phyloP scores from a whole-genome alignment of 2,329 filamentous ascomycete species.

The Pyrenochaeta sp. region DNA sequence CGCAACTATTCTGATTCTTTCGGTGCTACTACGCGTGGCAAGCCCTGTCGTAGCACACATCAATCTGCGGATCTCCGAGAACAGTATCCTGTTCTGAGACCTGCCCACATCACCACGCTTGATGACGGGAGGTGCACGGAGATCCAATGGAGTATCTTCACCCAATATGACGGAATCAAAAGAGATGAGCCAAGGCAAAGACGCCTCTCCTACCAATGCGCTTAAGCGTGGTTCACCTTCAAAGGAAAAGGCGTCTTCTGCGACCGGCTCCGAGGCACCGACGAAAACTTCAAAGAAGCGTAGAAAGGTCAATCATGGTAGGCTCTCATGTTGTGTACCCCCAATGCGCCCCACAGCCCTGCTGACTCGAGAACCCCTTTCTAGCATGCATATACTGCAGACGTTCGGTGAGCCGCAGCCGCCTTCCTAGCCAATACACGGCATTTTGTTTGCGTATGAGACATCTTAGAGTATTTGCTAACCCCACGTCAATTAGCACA shows the following conservation, averaged over 20 bases:
- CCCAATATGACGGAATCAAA: constrained; percentile 44
- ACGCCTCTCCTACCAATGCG: constrained; percentile 32
- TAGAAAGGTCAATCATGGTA: constrained; percentile 63
- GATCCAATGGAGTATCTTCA: constrained; percentile 48
- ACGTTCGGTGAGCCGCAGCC: constrained; percentile 56
- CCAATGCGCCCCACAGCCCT: constrained; percentile 27
- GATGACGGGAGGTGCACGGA: constrained; percentile 49
- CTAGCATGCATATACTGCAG: constrained; percentile 62
- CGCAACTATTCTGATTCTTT: constrained; percentile 27
- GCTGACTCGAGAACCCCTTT: constrained; percentile 38
- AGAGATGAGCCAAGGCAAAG: constrained; percentile 40
- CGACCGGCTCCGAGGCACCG: constrained; percentile 39
- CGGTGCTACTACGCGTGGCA: constrained; percentile 29
- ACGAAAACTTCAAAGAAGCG: constrained; percentile 57
- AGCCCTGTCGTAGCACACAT: constrained; percentile 35
- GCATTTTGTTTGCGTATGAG: constrained; percentile 26
- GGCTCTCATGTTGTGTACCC: constrained; percentile 33
- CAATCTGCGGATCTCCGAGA: constrained; percentile 34
- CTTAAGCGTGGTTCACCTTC: constrained; percentile 40
- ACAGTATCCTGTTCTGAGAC: constrained; percentile 40
- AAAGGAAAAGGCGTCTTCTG: constrained; percentile 39
- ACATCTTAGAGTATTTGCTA: constrained; percentile 40
- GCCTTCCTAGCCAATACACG: constrained; percentile 32
- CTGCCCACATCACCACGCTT: constrained; percentile 41
- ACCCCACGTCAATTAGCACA: constrained; percentile 53